Conservation (phyloP, 83 land plant genomes). For the Thuja plicata region DNA sequence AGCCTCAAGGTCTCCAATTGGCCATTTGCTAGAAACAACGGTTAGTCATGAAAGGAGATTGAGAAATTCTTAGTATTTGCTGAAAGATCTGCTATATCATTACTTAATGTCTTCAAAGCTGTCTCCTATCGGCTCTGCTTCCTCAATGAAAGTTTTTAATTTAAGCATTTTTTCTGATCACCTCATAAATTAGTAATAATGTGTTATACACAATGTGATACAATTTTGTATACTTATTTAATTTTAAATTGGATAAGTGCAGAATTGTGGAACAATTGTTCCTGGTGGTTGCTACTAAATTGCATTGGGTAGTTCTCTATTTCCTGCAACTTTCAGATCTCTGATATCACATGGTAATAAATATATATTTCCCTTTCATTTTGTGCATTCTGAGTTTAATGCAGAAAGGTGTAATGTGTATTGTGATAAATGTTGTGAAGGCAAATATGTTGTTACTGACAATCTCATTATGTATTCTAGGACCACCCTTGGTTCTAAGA, state of each 20-base stretch:
- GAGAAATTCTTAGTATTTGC: too few species aligned
- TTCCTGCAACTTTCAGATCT: background rate
- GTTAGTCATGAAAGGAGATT: too few species aligned
- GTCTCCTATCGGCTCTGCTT: too few species aligned
- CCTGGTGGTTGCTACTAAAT: background rate
- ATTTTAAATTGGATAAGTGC: background rate
- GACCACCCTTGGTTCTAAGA: background rate
- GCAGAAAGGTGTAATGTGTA: background rate
- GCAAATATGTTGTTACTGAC: too few species aligned
- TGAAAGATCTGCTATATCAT: too few species aligned
- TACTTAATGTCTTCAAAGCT: too few species aligned
- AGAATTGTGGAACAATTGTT: background rate
- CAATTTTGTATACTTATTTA: background rate
- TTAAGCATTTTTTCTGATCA: too few species aligned
- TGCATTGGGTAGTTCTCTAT: background rate
- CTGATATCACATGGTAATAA: background rate
- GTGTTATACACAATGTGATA: background rate
- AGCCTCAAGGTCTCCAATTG: too few species aligned
- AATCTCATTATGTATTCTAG: background rate
- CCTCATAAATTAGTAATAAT: too few species aligned
- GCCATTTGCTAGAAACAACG: too few species aligned
- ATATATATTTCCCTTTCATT: background rate
- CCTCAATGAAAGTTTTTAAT: too few species aligned
- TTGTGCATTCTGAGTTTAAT: too few species aligned
- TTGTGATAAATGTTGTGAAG: background rate